phyloP scores from a whole-genome alignment of 768 basidiomycete genomes.

The Boletus pseudopeckii region DNA sequence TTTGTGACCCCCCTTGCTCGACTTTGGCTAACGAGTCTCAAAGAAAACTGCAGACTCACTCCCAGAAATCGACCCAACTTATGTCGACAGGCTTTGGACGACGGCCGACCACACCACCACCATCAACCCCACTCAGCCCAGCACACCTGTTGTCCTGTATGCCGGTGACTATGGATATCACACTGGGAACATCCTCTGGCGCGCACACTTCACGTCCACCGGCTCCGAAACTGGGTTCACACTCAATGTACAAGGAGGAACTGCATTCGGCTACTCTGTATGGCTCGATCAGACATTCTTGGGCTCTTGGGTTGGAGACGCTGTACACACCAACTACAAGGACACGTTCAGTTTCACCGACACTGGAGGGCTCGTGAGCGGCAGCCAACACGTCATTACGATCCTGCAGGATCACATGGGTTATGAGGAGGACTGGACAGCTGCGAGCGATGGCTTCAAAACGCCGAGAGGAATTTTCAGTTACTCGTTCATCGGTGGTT shows the following conservation, averaged over 20 bases:
- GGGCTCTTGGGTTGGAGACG: constrained; percentile 36
- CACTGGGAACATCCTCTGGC: constrained; percentile 51
- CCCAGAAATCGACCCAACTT: constrained; percentile 38
- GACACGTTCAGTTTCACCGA: constrained; percentile 14
- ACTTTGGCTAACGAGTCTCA: background rate
- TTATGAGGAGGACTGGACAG: constrained; percentile 43
- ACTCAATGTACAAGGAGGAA: constrained; percentile 41
- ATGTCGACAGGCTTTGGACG: constrained; percentile 44
- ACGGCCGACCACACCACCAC: constrained; percentile 40
- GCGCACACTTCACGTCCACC: constrained; percentile 47
- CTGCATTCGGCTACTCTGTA: constrained; percentile 47
- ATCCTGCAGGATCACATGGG: constrained; percentile 57
- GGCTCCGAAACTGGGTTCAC: constrained; percentile 44
- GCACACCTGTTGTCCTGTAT: constrained; percentile 43
- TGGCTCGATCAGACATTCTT: constrained; percentile 48
- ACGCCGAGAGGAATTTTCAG: constrained; percentile 45
- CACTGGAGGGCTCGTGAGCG: constrained; percentile 7
- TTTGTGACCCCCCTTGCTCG: background rate
- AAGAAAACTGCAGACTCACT: constrained; percentile 26
- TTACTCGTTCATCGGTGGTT: constrained; percentile 44
- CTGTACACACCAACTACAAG: constrained; percentile 10
- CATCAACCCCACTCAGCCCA: constrained; percentile 37
- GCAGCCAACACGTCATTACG: constrained; percentile 42
- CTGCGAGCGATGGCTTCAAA: constrained; percentile 46
- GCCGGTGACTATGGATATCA: constrained; percentile 51